These are phyloP conservation scores for Neckera pumila DNA, from an alignment of 225 moss, liverwort and hornwort genomes.

Conservation along the genomic window DNA sequence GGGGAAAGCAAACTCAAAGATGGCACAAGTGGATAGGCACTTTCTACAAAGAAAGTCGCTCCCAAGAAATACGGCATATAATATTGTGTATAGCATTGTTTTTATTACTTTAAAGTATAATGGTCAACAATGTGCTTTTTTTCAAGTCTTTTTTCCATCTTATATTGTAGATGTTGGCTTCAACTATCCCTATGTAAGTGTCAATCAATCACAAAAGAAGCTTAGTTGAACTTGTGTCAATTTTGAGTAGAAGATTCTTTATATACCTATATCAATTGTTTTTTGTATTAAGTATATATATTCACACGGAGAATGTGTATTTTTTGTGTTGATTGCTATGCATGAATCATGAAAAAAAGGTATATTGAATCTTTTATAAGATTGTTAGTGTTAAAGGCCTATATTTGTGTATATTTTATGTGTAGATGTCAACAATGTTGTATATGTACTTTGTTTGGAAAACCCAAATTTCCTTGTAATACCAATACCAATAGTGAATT, in stretches of 20 bases:
- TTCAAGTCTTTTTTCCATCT: background rate
- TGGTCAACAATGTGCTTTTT: background rate
- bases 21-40: background rate
- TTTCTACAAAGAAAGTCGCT: background rate
- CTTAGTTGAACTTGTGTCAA: background rate
- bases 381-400: background rate
- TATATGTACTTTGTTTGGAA: background rate
- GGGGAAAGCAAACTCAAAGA: background rate
- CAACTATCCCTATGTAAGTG: background rate
- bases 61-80: background rate
- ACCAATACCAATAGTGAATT: accelerated
- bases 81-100: background rate
- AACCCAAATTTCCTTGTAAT: background rate
- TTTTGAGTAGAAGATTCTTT: background rate
- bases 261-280: background rate
- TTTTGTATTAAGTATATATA: background rate
- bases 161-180: background rate
- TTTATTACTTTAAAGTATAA: background rate
- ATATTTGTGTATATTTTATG: background rate
- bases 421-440: background rate
- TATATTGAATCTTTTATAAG: no score
- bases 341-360: background rate
- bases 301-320: background rate
- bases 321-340: background rate
- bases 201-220: background rate